Percentiles rank a stretch among this genome's conserved stretches.
These are phyloP conservation scores for Gossypium australe DNA, from an alignment of 345 rosid genomes.

Conservation along the genomic window DNA sequence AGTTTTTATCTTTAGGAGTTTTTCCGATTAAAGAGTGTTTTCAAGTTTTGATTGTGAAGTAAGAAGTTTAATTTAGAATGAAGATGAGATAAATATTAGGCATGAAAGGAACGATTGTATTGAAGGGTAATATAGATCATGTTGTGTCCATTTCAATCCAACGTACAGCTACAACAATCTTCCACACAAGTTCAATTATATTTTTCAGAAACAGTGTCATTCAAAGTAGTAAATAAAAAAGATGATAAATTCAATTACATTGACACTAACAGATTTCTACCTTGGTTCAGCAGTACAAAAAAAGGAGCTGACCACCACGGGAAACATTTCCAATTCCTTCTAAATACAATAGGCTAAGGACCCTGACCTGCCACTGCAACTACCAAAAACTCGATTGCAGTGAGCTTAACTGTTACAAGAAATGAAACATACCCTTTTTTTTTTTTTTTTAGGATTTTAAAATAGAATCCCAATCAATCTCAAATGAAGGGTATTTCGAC, in stretches of 20 bases:
- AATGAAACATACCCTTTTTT: neutral
- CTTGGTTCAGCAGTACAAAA: conserved; percentile 22
- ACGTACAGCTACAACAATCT: neutral
- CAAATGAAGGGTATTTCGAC: conserved; percentile 84
- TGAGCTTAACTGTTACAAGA: conserved; percentile 1
- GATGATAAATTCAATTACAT: neutral
- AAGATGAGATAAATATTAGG: too few relatives aligned
- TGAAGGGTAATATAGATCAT: neutral
- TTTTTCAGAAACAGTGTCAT: too few relatives aligned
- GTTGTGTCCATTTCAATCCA: neutral
- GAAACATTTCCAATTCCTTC: neutral
- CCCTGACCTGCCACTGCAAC: conserved; percentile 21
- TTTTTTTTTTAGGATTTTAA: neutral
- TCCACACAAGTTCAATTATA: neutral
- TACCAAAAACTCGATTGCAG: conserved; percentile 42
- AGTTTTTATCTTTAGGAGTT: too few relatives aligned
- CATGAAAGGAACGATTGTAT: too few relatives aligned
- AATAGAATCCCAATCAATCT: conserved; percentile 82
- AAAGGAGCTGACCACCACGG: conserved; percentile 27
- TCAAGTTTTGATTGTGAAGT: too few relatives aligned
- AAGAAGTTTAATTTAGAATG: too few relatives aligned
- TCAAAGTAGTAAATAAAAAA: neutral
- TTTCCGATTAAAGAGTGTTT: too few relatives aligned
- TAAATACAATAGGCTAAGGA: neutral
- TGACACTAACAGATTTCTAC: neutral